Base-by-base conservation (phyloP, 106 monocot genomes). In the Dendrobium huoshanense region DNA sequence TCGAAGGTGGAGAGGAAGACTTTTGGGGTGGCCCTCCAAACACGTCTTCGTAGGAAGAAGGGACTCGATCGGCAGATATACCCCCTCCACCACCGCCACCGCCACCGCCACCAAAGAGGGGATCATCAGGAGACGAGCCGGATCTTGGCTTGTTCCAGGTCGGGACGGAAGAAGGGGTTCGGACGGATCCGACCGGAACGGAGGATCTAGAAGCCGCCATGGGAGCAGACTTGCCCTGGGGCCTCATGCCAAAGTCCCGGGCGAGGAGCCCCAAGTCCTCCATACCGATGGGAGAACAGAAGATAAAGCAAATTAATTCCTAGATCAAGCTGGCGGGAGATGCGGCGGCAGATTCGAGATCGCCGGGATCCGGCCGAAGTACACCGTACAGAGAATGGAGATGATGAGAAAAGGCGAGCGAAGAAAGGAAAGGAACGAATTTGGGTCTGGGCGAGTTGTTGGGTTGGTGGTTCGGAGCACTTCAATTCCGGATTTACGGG, bases 171-270 rank as follows among this genome's bases (percentile, higher is more conserved):
- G 77, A 10, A 54, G 72, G 2, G 3, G 76, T 58, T 24, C 49
- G 58, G 42, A 75, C 76, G 80, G 85, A 81, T 85, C 77, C 77
- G 27, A 55, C 27, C 64, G 58, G 33, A 44, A 44, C 42, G 79
- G 72, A 5, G 41, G 78, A 51, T 40, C 77, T 74, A 20, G 87
- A 70, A 42, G 87, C 33, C 20, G 89, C 64, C 89, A 89, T 92
- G 67, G 91, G 91, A 20, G 87, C 91, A 43, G 85, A 72, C 41
- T 88, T 91, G 7, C 89, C 87, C 81, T 89, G 87, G 7, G 87
- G 84, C 11, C 86, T 87, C 68, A 89, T 56, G 15, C 92, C 89
- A 59, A 87, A 85, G 37, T 92, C 91, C 55, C 87, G 74, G 55
- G 83, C 81, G 13, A 92, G 82, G 58, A 89, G 76, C 29, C 84